A percentile compares a stretch with the other conserved stretches of the same genome.
Evolutionary conservation across 2,329 filamentous ascomycete species (phyloP).

Genomic region (Laburnicola sp.): DNA sequence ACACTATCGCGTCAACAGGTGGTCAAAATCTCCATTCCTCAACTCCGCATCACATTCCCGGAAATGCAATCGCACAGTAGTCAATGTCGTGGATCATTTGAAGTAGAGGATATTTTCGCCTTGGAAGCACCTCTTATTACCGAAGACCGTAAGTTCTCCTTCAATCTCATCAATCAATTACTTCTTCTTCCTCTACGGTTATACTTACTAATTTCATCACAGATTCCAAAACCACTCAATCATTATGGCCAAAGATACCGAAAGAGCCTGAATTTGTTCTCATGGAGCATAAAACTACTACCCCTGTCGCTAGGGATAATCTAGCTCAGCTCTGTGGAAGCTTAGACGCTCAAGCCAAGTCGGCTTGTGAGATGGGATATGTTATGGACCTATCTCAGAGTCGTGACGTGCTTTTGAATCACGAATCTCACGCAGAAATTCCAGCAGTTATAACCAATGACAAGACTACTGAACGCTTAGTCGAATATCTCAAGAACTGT

Average conservation of each 20-base stretch:
- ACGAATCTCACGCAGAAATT: background rate
- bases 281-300: background rate
- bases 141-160: no score
- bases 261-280: conserved; percentile 7
- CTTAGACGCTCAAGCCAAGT: conserved; percentile 13
- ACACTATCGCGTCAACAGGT: conserved; percentile 14
- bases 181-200: background rate
- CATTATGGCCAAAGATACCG: background rate
- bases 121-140: background rate
- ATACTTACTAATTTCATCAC: no score
- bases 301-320: background rate
- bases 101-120: background rate
- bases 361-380: background rate
- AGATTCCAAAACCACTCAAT: no score
- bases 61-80: no score
- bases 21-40: background rate
- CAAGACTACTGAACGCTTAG: background rate
- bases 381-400: background rate
- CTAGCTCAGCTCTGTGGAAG: conserved; percentile 19
- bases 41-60: background rate
- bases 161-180: background rate
- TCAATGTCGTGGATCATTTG: background rate
- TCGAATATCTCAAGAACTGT: conserved; percentile 19
- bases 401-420: background rate
- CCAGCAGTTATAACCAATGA: no score